Conservation (phyloP, 495 filamentous ascomycete genomes). For the Neurospora sp. region DNA sequence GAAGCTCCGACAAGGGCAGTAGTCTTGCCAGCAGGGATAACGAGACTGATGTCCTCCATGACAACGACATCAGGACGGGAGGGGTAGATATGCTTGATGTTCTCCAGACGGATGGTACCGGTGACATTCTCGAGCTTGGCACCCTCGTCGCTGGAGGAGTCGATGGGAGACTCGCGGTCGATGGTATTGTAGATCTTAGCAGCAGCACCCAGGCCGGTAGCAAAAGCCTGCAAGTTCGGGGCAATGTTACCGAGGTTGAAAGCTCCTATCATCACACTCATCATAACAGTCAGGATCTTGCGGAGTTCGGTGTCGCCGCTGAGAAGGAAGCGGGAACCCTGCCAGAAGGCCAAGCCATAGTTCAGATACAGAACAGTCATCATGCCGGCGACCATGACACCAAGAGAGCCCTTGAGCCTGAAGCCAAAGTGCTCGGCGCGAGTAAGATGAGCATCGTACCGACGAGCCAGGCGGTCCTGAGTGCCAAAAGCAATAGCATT, state of each 20-base stretch:
- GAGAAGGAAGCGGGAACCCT: conserved; percentile 73
- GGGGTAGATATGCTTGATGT: conserved; percentile 88
- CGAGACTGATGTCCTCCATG: conserved; percentile 69
- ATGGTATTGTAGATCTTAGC: conserved; percentile 89
- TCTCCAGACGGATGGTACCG: conserved; percentile 71
- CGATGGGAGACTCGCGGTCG: conserved; percentile 77
- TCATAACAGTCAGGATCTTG: conserved; percentile 65
- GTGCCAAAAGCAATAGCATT: conserved; percentile 92
- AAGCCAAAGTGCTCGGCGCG: conserved; percentile 67
- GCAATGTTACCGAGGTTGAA: conserved; percentile 84
- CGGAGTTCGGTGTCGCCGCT: conserved; percentile 47
- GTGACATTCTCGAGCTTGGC: conserved; percentile 57
- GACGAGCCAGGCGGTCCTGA: conserved; percentile 73
- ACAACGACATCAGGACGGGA: conserved; percentile 82
- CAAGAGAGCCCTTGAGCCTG: conserved; percentile 59
- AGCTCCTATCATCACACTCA: conserved; percentile 84
- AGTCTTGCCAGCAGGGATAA: conserved; percentile 75
- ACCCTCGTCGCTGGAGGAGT: conserved; percentile 65
- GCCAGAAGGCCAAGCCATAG: conserved; percentile 92
- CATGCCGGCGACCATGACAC: conserved; percentile 70
- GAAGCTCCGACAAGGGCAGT: conserved; percentile 80
- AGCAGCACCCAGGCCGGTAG: conserved; percentile 69
- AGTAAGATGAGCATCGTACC: conserved; percentile 68
- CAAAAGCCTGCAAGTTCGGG: conserved; percentile 69
- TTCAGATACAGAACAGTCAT: conserved; percentile 77